A percentile compares a stretch with the other conserved stretches of the same genome.
phyloP scores from a whole-genome alignment of 2,329 filamentous ascomycete species.

The Sporothrix sp. region DNA sequence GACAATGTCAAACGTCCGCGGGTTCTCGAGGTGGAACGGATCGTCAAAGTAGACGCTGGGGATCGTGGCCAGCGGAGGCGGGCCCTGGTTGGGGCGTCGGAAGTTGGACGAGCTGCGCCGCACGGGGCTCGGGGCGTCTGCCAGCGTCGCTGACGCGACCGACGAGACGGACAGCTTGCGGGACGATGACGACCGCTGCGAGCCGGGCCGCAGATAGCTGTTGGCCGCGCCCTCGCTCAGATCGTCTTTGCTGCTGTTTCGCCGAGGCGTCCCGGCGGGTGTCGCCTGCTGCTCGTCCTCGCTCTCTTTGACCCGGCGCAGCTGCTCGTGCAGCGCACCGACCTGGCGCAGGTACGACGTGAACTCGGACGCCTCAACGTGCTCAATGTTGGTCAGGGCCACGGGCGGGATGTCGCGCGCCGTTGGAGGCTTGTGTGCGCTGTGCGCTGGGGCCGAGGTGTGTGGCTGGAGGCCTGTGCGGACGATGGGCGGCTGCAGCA shows the following conservation, averaged over 20 bases:
- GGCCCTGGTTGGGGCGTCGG: conserved; percentile 56
- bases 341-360: conserved; percentile 77
- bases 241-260: conserved; percentile 35
- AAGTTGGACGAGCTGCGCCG: conserved; percentile 37
- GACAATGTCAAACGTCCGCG: conserved; percentile 89
- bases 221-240: conserved; percentile 31
- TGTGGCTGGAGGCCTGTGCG: conserved; percentile 79
- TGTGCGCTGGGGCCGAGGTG: conserved; percentile 57
- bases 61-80: conserved; percentile 83
- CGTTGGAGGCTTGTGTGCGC: conserved; percentile 71
- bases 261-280: conserved; percentile 26
- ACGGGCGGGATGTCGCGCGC: conserved; percentile 88
- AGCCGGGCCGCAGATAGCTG: conserved; percentile 37
- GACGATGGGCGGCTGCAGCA: conserved; percentile 85
- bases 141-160: conserved; percentile 21
- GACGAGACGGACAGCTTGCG: conserved; percentile 39
- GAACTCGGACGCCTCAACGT: conserved; percentile 71
- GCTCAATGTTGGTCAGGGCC: conserved; percentile 75
- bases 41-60: conserved; percentile 91
- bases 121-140: conserved; percentile 32
- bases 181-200: conserved; percentile 28
- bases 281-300: conserved; percentile 49
- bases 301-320: conserved; percentile 72
- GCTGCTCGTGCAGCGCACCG: conserved; percentile 77
- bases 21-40: conserved; percentile 90